These are phyloP conservation scores for Calonectria crousiana DNA, from an alignment of 2,329 filamentous ascomycete genomes.

Conservation along the genomic window DNA sequence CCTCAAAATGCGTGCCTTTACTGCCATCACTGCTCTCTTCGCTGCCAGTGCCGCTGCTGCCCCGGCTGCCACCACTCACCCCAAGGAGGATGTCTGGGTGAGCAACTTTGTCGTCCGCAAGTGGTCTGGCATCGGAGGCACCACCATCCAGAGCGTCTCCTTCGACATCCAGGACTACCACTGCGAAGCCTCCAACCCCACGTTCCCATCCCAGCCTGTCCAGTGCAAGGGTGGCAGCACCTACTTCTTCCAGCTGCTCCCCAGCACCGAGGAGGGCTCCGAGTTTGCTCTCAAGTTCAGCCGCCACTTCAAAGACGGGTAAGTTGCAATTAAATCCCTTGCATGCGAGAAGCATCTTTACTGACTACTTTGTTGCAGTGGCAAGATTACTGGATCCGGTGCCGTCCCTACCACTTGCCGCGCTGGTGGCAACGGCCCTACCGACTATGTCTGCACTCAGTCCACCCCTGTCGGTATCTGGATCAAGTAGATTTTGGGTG, in stretches of 20 bases:
- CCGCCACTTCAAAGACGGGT: background rate
- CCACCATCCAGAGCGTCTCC: background rate
- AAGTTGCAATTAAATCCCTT: background rate
- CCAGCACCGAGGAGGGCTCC: background rate
- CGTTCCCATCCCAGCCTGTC: background rate
- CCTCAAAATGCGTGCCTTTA: constrained; percentile 1
- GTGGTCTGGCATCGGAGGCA: background rate
- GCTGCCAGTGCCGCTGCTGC: background rate
- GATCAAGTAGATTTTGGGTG: background rate
- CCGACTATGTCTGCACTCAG: constrained; percentile 1
- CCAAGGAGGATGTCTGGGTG: constrained; percentile 8
- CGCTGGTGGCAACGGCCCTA: background rate
- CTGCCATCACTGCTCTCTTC: background rate
- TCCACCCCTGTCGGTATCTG: background rate
- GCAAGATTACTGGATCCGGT: background rate
- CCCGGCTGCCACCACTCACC: background rate
- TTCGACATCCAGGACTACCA: background rate
- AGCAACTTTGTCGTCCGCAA: constrained; percentile 3
- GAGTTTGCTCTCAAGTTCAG: constrained; percentile 1
- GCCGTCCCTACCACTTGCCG: background rate
- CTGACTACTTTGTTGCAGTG: background rate
- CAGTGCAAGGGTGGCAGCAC: background rate
- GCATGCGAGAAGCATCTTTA: too few species aligned
- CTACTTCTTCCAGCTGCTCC: constrained; percentile 3
- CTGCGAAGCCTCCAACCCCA: background rate